Evolutionary conservation across 805 yeast genomes (phyloP).

Genomic region (Candida ortonii): DNA sequence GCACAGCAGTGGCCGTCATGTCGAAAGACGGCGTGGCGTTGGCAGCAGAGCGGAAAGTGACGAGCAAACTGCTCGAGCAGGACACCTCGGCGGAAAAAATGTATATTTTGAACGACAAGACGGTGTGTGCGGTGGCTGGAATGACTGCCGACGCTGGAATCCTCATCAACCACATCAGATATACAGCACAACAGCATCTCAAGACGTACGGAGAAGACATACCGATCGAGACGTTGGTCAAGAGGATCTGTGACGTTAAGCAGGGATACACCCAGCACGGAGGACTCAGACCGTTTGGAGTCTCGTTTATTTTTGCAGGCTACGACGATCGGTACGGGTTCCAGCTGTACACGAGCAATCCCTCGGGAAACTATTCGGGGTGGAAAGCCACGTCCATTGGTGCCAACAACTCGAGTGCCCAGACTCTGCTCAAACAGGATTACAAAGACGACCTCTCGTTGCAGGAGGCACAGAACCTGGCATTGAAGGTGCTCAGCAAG

Average conservation of each 20-base stretch:
- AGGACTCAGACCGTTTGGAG: constrained; percentile 98
- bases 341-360: constrained; percentile 92
- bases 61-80: constrained; percentile 88
- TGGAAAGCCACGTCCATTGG: constrained; percentile 99
- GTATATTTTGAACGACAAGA: constrained; percentile 69
- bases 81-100: constrained; percentile 92
- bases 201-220: constrained; percentile 87
- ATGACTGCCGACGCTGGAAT: constrained; percentile 96
- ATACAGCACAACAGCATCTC: constrained; percentile 77
- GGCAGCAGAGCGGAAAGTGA: constrained; percentile 95
- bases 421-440: constrained; percentile 91
- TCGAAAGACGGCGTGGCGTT: constrained; percentile 86
- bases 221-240: constrained; percentile 89
- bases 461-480: constrained; percentile 79
- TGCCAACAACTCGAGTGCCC: constrained; percentile 94
- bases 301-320: constrained; percentile 93
- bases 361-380: constrained; percentile 96
- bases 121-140: constrained; percentile 93
- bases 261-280: constrained; percentile 99
- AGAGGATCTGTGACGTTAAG: constrained; percentile 85
- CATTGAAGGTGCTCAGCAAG: constrained; percentile 86
- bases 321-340: constrained; percentile 85
- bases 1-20: constrained; percentile 76
- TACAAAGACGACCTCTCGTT: constrained; percentile 76
- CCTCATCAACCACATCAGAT: constrained; percentile 82